Evolutionary conservation across 1,284 basidiomycete genomes (phyloP), one percentile per base, ranked within the genome.

Genomic region (Vanrija sp.): DNA sequence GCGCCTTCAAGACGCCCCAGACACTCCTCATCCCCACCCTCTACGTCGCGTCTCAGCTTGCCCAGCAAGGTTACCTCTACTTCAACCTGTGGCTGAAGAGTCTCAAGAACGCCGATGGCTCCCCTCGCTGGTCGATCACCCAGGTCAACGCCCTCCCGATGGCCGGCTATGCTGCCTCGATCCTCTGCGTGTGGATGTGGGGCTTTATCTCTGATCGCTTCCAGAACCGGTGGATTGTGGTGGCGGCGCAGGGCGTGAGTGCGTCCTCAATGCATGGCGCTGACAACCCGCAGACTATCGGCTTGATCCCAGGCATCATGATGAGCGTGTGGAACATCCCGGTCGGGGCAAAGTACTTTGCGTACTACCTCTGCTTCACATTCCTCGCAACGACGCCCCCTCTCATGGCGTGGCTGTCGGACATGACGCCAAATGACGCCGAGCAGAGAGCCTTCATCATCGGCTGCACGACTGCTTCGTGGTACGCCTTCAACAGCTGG

Each of bases 11-110:
- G 49, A 41, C 57, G n/a, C 65, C 65, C 3, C 44, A 66, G 14
- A 59, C 66, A 51, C 69, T 68, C 56, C 53, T 60, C 4, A 70
- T 80, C 24, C 76, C 75, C 64, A 6, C 72, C 69, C 14, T 61
- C 51, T 48, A 74, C 62, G 42, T 77, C 67, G 16, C 78, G 0
- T 53, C 54, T 14, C 61, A 66, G 3, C 62, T 69, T 3, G 63
- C 61, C 18, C 62, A 64, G 31, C 54, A 53, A 18, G 62, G 62
- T 14, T 66, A 66, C 38, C 47, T 54, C 36, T 66, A 59, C 47
- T 66, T 66, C 62, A 66, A 64, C 53, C 51, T 66, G 16, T 66
- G 62, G 62, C 59, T 66, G 25, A 66, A 66, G 49, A 55, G 49
- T 18, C 56, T 66, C 22, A 59, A 27, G 36, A 62, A 62, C 25